A percentile compares a stretch with the other conserved stretches of the same genome.
phyloP scores from a whole-genome alignment of 192 early-diverging fungal species.

The Backusella westeae region DNA sequence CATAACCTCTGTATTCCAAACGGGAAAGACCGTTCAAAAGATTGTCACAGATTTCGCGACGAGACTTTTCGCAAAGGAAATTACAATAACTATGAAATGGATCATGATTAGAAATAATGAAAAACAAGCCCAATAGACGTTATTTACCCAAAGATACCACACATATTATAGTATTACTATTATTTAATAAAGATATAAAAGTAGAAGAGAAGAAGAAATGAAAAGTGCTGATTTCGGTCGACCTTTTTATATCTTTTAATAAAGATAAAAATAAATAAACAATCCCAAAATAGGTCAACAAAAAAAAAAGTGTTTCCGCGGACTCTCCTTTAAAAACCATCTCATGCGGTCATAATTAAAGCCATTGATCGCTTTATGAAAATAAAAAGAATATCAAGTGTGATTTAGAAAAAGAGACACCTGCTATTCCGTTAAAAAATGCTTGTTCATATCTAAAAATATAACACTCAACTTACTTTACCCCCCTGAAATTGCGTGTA shows the following conservation, averaged over 20 bases:
- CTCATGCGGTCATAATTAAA: neutral
- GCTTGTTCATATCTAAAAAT: neutral
- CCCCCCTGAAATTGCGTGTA: neutral
- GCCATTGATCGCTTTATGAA: neutral
- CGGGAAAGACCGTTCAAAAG: constrained; percentile 92
- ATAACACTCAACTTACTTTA: neutral
- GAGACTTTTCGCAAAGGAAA: constrained; percentile 88
- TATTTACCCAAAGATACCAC: constrained; percentile 36
- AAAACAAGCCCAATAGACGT: neutral
- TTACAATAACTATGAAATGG: constrained; percentile 73
- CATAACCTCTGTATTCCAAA: constrained; percentile 98
- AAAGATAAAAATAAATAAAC: neutral
- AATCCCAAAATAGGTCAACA: neutral
- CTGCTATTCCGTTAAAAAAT: too few relatives aligned
- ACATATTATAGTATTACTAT: constrained; percentile 15
- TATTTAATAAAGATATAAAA: constrained; percentile 5
- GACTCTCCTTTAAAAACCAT: neutral
- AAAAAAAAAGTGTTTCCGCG: neutral
- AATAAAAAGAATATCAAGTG: neutral
- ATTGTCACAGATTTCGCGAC: constrained; percentile 86
- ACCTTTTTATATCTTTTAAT: neutral
- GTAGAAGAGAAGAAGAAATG: neutral
- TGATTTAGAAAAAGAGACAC: too few relatives aligned
- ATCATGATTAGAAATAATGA: too few relatives aligned
- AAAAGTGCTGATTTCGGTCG: neutral